Percentiles rank a stretch among this genome's conserved stretches.
Evolutionary conservation across 805 yeast species (phyloP).

Genomic region (Lipomyces starkeyi): DNA sequence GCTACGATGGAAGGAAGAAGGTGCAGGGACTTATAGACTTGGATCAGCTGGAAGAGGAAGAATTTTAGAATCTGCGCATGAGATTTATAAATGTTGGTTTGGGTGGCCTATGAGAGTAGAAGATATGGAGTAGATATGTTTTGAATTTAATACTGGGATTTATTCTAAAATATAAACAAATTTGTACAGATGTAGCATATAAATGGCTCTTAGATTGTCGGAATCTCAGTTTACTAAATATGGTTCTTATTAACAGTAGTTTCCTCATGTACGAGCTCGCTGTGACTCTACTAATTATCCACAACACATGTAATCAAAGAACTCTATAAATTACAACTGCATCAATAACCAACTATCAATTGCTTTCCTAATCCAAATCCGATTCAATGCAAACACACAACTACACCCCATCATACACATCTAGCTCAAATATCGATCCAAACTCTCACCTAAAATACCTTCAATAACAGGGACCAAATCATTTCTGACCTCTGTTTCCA

Average conservation of each 20-base stretch:
- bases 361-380: not conserved
- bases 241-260: too few species aligned
- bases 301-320: not conserved
- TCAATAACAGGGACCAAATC: slow-evolving; percentile 92
- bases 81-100: not conserved
- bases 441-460: slow-evolving; percentile 90
- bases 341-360: not conserved
- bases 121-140: not conserved
- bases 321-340: not conserved
- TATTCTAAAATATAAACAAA: not conserved
- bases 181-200: not conserved
- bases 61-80: not conserved
- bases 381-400: not conserved
- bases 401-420: not conserved
- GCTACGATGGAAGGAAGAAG: slow-evolving; percentile 39
- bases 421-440: slow-evolving; percentile 58
- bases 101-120: not conserved
- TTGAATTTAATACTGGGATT: not conserved
- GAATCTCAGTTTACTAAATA: not conserved
- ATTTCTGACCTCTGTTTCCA: slow-evolving; percentile 87
- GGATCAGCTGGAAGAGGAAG: slow-evolving; percentile 37
- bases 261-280: not conserved
- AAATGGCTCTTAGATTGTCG: not conserved
- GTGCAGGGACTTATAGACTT: slow-evolving; percentile 41
- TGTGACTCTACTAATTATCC: not conserved